Evolutionary conservation across 805 yeast species (phyloP).

Genomic region (Spathaspora hagerdaliae): DNA sequence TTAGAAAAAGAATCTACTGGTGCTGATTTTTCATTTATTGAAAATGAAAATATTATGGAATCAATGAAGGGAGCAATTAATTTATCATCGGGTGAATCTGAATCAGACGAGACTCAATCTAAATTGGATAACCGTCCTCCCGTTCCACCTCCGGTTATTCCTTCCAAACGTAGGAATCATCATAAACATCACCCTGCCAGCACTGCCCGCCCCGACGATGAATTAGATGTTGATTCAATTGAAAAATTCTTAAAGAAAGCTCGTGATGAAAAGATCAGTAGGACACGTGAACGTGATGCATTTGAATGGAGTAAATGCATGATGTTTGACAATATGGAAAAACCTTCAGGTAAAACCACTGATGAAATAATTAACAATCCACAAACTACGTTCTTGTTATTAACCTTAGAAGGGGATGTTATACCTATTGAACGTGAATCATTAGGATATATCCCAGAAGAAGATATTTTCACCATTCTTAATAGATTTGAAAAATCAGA

Average conservation of each 20-base stretch:
- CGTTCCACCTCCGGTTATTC: background rate
- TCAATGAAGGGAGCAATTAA: background rate
- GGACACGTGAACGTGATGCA: conserved; percentile 47
- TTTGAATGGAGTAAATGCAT: conserved; percentile 47
- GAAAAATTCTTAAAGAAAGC: conserved; percentile 40
- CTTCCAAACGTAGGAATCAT: background rate
- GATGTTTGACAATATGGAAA: conserved; percentile 1
- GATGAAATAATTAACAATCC: conserved; percentile 4
- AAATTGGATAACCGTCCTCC: background rate
- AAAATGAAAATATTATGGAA: background rate
- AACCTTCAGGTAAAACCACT: background rate
- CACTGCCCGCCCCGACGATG: background rate
- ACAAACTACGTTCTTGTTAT: conserved; percentile 22
- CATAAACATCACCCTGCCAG: background rate
- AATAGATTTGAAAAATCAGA: conserved; percentile 31
- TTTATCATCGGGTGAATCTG: background rate
- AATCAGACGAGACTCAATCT: background rate
- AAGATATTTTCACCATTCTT: conserved; percentile 41
- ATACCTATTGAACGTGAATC: conserved; percentile 34
- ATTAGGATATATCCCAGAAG: conserved; percentile 30
- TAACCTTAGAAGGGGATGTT: conserved; percentile 32
- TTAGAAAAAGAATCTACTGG: background rate
- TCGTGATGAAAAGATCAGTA: conserved; percentile 39
- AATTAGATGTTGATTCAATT: conserved; percentile 3
- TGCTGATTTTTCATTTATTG: background rate